Percentiles rank a stretch among this genome's conserved stretches.
Conservation (phyloP, 1,284 basidiomycete genomes). For the Naganishia sp. region DNA sequence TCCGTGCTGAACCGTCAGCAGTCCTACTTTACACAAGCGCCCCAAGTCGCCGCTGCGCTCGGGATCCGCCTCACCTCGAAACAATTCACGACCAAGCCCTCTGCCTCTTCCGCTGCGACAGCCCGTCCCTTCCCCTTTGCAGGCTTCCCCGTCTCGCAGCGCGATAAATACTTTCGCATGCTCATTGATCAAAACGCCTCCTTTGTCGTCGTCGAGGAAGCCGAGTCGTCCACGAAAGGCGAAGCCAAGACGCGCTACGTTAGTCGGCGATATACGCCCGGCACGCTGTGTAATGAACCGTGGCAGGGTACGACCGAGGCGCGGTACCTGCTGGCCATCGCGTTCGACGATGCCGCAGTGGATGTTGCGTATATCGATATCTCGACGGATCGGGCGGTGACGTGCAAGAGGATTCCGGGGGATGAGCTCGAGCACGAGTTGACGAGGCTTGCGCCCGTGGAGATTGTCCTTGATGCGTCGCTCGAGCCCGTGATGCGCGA, state of each 20-base stretch:
- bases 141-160: constrained; percentile 82
- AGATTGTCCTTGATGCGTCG: constrained; percentile 65
- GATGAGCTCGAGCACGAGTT: constrained; percentile 75
- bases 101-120: background rate
- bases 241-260: constrained; percentile 66
- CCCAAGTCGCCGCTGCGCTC: constrained; percentile 71
- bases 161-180: constrained; percentile 81
- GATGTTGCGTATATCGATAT: constrained; percentile 90
- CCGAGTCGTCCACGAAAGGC: constrained; percentile 45
- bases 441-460: constrained; percentile 75
- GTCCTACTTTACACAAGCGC: constrained; percentile 92
- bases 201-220: constrained; percentile 88
- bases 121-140: constrained; percentile 66
- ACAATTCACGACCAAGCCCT: constrained; percentile 46
- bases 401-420: constrained; percentile 64
- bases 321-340: constrained; percentile 79
- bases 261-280: constrained; percentile 82
- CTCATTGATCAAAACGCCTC: constrained; percentile 76
- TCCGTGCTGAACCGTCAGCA: constrained; percentile 45
- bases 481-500: too few relatives aligned
- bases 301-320: constrained; percentile 82
- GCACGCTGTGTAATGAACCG: constrained; percentile 84
- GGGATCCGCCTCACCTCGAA: constrained; percentile 68
- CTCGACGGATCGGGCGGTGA: constrained; percentile 74
- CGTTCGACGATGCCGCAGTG: constrained; percentile 38